phyloP scores from a whole-genome alignment of 192 early-diverging fungal species.

The Obelidium mucronatum region DNA sequence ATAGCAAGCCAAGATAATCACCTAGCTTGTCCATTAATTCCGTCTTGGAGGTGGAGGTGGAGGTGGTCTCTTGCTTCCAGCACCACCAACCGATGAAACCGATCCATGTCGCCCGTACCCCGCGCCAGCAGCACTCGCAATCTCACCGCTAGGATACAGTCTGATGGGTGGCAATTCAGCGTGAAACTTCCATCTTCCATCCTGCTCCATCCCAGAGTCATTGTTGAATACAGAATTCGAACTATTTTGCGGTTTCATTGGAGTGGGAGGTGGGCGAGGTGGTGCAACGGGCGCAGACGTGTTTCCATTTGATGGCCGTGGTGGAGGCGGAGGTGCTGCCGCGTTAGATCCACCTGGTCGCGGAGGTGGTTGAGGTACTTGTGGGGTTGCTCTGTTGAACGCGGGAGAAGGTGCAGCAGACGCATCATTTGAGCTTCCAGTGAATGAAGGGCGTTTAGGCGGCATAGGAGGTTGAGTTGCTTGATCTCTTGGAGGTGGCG shows the following conservation, averaged over 20 bases:
- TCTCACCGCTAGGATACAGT: slow-evolving; percentile 42
- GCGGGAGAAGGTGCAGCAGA: slow-evolving; percentile 28
- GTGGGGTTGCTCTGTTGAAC: slow-evolving; percentile 24
- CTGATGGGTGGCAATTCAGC: slow-evolving; percentile 59
- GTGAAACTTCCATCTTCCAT: slow-evolving; percentile 54
- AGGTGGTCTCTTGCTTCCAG: slow-evolving; percentile 18
- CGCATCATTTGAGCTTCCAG: neutral
- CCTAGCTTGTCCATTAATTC: no score
- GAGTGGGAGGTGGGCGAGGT: slow-evolving; percentile 18
- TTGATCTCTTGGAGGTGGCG: neutral
- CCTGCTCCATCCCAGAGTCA: slow-evolving; percentile 26
- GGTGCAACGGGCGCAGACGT: slow-evolving; percentile 12
- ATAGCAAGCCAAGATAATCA: no score
- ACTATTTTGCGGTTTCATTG: neutral
- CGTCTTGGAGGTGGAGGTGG: slow-evolving; percentile 46
- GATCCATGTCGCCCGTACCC: neutral
- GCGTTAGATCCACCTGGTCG: slow-evolving; percentile 24
- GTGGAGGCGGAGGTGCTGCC: slow-evolving; percentile 38
- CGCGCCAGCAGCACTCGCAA: slow-evolving; percentile 6
- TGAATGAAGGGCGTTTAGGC: slow-evolving; percentile 27
- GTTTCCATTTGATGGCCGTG: slow-evolving; percentile 6
- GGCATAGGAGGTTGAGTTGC: neutral
- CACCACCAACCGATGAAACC: slow-evolving; percentile 8
- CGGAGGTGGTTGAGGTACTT: slow-evolving; percentile 23
- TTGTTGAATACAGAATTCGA: slow-evolving; percentile 5